These are phyloP conservation scores for Apiotrichum brassicae DNA, from an alignment of 1,284 basidiomycete species.

Conservation along the genomic window DNA sequence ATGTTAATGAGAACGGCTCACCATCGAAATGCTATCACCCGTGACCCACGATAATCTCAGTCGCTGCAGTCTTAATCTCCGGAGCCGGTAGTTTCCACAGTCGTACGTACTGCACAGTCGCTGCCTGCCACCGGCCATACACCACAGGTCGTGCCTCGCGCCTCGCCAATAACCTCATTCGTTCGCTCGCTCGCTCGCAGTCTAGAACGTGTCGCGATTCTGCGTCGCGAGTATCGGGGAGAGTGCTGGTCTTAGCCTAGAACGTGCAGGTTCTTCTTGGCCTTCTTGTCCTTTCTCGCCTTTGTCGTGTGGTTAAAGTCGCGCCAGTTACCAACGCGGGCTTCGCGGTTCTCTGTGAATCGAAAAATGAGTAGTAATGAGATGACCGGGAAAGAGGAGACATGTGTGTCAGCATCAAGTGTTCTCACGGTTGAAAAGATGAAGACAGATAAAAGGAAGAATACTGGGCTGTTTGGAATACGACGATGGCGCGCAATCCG, in stretches of 20 bases:
- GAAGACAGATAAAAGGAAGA: neutral
- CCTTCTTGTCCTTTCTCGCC: constrained; percentile 37
- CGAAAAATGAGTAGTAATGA: no score
- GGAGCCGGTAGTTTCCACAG: no score
- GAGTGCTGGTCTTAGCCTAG: constrained; percentile 25
- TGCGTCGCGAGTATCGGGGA: no score
- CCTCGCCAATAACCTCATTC: no score
- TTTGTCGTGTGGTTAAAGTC: constrained; percentile 32
- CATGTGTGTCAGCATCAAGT: constrained; percentile 27
- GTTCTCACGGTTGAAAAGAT: constrained; percentile 1
- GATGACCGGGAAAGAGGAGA: neutral
- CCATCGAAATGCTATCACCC: neutral
- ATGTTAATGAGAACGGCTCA: no score
- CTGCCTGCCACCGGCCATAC: constrained; percentile 1
- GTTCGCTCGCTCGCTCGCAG: no score
- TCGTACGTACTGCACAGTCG: neutral
- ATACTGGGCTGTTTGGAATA: no score
- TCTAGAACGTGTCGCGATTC: no score
- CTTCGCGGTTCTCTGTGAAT: constrained; percentile 36
- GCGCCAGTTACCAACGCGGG: constrained; percentile 42
- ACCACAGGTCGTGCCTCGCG: no score
- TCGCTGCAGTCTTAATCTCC: neutral
- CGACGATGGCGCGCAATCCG: no score
- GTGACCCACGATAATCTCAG: neutral
- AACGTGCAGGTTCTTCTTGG: constrained; percentile 39